A percentile compares a stretch with the other conserved stretches of the same genome.
phyloP scores from a whole-genome alignment of 2,329 filamentous ascomycete genomes.

The Monosporascus sp. region DNA sequence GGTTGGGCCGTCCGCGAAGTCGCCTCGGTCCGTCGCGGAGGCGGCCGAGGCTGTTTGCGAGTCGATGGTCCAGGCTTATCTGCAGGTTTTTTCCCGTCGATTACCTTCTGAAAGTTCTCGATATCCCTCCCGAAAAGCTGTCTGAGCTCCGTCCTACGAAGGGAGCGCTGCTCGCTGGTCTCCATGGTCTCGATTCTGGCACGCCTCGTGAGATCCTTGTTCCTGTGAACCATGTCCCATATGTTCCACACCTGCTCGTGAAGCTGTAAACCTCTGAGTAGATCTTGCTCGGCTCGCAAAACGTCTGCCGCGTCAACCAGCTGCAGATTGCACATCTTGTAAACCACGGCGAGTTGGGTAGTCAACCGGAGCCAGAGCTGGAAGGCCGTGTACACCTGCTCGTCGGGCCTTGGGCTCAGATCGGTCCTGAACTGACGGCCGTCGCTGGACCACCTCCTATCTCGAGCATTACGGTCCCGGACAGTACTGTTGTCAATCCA shows the following conservation, averaged over 20 bases:
- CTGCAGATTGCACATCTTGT: not conserved
- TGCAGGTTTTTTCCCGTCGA: too few species aligned
- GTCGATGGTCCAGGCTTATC: too few species aligned
- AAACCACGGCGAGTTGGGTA: not conserved
- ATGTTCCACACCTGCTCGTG: not conserved
- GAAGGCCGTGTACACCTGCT: not conserved
- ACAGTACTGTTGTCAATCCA: not conserved
- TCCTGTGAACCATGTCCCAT: not conserved
- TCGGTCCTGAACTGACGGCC: not conserved
- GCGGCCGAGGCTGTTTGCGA: too few species aligned
- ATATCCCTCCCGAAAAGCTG: not conserved
- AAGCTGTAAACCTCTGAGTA: not conserved
- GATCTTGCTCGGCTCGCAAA: not conserved
- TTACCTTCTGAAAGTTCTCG: too few species aligned
- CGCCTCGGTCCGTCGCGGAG: too few species aligned
- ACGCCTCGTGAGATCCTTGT: not conserved
- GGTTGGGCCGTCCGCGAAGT: too few species aligned
- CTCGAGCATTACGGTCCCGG: too few species aligned
- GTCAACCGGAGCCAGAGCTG: not conserved
- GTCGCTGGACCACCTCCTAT: not conserved
- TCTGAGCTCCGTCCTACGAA: not conserved
- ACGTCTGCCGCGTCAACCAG: not conserved
- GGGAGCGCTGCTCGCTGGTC: not conserved
- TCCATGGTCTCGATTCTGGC: not conserved
- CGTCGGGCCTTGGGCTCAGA: not conserved